A percentile compares a stretch with the other conserved stretches of the same genome.
Conservation (phyloP, 768 basidiomycete genomes). For the Holtermannia corniformis region DNA sequence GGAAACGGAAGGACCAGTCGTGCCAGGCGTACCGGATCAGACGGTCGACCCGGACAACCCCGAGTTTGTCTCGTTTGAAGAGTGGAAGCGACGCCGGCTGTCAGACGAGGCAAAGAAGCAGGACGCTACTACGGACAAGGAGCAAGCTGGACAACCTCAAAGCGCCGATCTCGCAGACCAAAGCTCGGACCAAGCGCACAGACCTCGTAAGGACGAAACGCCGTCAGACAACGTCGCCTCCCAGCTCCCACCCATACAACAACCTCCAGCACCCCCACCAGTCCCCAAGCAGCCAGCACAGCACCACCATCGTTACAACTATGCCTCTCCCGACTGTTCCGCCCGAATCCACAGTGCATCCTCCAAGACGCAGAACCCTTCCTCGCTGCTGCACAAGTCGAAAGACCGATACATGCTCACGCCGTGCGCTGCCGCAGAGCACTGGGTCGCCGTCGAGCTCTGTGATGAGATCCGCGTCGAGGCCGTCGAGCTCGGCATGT, state of each 20-base stretch:
- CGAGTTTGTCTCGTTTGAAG: constrained; percentile 28
- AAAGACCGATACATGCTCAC: constrained; percentile 95
- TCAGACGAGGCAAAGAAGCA: constrained; percentile 16
- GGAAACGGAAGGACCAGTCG: no score
- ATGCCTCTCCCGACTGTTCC: constrained; percentile 84
- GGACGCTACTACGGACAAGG: not conserved
- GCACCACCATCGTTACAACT: constrained; percentile 68
- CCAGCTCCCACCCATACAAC: not conserved
- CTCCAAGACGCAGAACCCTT: constrained; percentile 66
- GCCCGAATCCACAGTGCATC: constrained; percentile 83
- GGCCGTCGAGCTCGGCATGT: constrained; percentile 90
- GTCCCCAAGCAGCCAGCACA: not conserved
- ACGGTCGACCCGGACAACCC: not conserved
- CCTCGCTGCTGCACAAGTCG: constrained; percentile 75
- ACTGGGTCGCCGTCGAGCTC: constrained; percentile 84
- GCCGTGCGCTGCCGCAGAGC: constrained; percentile 59
- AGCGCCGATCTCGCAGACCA: not conserved
- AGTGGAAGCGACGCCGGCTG: constrained; percentile 29
- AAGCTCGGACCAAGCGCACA: not conserved
- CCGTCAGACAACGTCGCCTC: not conserved
- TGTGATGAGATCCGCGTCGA: constrained; percentile 97
- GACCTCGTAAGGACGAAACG: not conserved
- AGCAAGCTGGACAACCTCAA: not conserved
- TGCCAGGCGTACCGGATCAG: no score
- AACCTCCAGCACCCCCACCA: not conserved